Percentiles rank a stretch among this genome's conserved stretches.
These are phyloP conservation scores for Botrytis pseudocinerea DNA, from an alignment of 2,329 filamentous ascomycete genomes.

Conservation along the genomic window DNA sequence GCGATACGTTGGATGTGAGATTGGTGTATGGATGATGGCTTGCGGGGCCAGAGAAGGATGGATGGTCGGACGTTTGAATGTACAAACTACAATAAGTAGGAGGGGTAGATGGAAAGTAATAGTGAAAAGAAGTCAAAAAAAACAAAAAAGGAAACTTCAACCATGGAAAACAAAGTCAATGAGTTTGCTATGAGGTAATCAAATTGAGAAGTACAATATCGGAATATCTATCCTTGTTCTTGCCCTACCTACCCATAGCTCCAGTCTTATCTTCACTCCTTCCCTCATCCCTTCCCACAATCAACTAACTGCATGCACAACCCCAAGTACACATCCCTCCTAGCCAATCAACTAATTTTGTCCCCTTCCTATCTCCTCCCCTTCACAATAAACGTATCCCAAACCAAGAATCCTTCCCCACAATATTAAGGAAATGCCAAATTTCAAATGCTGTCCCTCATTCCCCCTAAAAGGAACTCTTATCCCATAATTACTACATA, in stretches of 20 bases:
- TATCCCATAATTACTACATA: constrained; percentile 22
- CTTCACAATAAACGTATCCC: constrained; percentile 43
- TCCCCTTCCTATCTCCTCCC: neutral
- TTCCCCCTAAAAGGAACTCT: neutral
- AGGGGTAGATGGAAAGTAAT: neutral
- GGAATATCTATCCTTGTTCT: constrained; percentile 20
- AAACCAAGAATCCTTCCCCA: constrained; percentile 32
- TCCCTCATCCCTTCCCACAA: constrained; percentile 34
- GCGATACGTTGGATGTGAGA: neutral
- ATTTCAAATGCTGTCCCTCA: constrained; percentile 5
- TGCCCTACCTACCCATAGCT: constrained; percentile 39
- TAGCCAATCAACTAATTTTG: constrained; percentile 10
- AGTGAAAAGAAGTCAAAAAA: neutral
- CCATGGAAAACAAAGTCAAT: neutral
- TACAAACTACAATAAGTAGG: neutral
- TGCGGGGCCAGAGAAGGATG: neutral
- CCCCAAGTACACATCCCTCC: neutral
- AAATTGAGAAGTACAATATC: constrained; percentile 19
- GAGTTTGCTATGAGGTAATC: constrained; percentile 7
- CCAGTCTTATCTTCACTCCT: constrained; percentile 45
- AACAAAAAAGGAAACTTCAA: neutral
- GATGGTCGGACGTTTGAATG: neutral
- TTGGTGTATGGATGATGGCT: neutral
- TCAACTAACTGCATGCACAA: neutral
- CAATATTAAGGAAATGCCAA: constrained; percentile 13